Evolutionary conservation across 768 basidiomycete species (phyloP), one percentile per base, ranked within the genome.

Genomic region (Leucogyrophana mollusca): DNA sequence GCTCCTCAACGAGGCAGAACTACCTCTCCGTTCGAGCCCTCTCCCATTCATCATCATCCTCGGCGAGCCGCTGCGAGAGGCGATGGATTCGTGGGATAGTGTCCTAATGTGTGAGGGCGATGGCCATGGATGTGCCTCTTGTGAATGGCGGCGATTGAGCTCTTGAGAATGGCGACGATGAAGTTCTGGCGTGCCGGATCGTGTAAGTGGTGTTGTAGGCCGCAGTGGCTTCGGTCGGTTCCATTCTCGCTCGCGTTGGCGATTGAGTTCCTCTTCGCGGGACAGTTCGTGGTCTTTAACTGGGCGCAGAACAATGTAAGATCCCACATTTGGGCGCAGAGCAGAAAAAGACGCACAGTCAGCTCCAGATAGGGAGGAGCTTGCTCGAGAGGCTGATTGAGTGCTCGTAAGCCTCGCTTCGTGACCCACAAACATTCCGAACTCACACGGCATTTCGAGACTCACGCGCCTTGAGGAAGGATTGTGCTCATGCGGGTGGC

Each of bases 201-300:
- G 40, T 39, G 62, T 56, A n/a, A 54, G 2, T 53, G 50, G 30
- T 52, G 53, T 34, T 56, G 53, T 27, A 34, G 34, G 35, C 36
- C 45, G 30, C 9, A 14, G 47, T 6, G 49, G 34, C 36, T 58
- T 69, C 16, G 62, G 61, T 14, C 60, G 62, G 49, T 76, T 77
- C 81, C 79, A 74, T 35, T 70, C 69, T 38, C 70, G 71, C 56
- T 80, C 78, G 27, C 67, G 76, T 42, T 77, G 73, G 40, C 64
- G 69, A 34, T 51, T 49, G 11, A 40, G 64, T n/a, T 61, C 67
- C 17, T 60, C 61, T 37, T 60, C 62, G 10, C 54, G 53, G 21
- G 66, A 59, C 14, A 33, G 64, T 33, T 63, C 43, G 20, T 61
- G 61, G 14, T 64, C 60, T 32, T 50, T 56, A 46, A 57, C 72